Evolutionary conservation across 805 yeast genomes (phyloP).

Genomic region (Teunomyces atbi): DNA sequence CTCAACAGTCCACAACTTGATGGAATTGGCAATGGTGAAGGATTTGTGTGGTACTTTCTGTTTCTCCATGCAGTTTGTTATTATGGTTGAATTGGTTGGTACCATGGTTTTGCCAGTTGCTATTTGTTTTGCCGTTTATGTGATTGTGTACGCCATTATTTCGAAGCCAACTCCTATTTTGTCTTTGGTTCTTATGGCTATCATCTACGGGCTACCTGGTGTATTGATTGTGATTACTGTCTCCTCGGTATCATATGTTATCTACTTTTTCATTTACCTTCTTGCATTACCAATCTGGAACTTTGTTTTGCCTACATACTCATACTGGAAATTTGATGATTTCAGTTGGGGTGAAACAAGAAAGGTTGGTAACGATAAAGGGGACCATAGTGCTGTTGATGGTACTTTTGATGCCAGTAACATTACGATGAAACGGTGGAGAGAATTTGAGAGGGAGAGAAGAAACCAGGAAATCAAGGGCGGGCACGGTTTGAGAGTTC

Average conservation of each 20-base stretch:
- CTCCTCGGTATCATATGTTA: conserved; percentile 63
- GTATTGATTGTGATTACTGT: conserved; percentile 77
- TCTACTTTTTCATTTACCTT: conserved; percentile 79
- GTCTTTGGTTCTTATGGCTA: conserved; percentile 71
- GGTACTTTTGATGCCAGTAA: conserved; percentile 91
- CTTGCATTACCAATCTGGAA: conserved; percentile 92
- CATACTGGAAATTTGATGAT: conserved; percentile 94
- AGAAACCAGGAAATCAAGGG: conserved; percentile 27
- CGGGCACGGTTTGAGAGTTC: conserved; percentile 23
- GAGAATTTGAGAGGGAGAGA: conserved; percentile 80
- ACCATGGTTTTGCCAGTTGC: conserved; percentile 89
- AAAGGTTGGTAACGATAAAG: conserved; percentile 61
- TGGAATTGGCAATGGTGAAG: conserved; percentile 80
- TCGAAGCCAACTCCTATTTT: conserved; percentile 73
- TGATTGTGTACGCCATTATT: conserved; percentile 66
- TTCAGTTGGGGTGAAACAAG: conserved; percentile 97
- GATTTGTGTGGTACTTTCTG: conserved; percentile 94
- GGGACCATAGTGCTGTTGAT: conserved; percentile 62
- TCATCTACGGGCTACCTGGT: conserved; percentile 86
- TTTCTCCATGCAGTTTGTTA: conserved; percentile 91
- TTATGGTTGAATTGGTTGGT: conserved; percentile 79
- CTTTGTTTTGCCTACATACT: conserved; percentile 78
- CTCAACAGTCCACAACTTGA: conserved; percentile 87
- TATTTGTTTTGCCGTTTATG: conserved; percentile 76
- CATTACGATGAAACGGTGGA: conserved; percentile 91